Conservation (phyloP, 805 yeast genomes). For the Zygotorulaspora florentina region DNA sequence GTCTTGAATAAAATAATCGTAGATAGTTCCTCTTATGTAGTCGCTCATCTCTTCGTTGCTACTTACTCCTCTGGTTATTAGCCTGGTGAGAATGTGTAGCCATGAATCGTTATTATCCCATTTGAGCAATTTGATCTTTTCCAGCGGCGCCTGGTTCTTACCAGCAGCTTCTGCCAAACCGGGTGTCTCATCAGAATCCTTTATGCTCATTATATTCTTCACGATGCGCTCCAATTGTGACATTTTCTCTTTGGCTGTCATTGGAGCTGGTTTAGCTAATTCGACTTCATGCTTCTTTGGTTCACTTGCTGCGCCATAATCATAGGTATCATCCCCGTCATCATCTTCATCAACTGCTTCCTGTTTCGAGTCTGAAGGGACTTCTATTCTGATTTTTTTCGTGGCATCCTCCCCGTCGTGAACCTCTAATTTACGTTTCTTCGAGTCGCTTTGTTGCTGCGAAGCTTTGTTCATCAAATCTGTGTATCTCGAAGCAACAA, state of each 20-base stretch:
- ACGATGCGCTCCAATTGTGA: conserved; percentile 54
- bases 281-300: conserved; percentile 11
- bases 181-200: conserved; percentile 19
- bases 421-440: conserved; percentile 13
- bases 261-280: conserved; percentile 41
- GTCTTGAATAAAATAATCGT: conserved; percentile 67
- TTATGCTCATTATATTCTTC: conserved; percentile 25
- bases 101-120: conserved; percentile 70
- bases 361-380: conserved; percentile 18
- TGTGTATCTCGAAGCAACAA: conserved; percentile 62
- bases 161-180: conserved; percentile 10
- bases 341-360: conserved; percentile 31
- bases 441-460: conserved; percentile 6
- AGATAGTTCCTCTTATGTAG: conserved; percentile 63
- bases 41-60: conserved; percentile 47
- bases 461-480: conserved; percentile 38
- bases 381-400: conserved; percentile 15
- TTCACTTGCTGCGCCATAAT: conserved; percentile 18
- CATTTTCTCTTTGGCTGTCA: conserved; percentile 52
- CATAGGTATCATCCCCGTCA: conserved; percentile 35
- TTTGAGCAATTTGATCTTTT: conserved; percentile 36
- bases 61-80: conserved; percentile 76
- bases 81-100: conserved; percentile 67
- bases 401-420: conserved; percentile 16
- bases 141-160: conserved; percentile 24